Percentiles rank a stretch among this genome's conserved stretches.
These are phyloP conservation scores for Colletotrichum musae DNA, from an alignment of 2,329 filamentous ascomycete species.

Conservation along the genomic window DNA sequence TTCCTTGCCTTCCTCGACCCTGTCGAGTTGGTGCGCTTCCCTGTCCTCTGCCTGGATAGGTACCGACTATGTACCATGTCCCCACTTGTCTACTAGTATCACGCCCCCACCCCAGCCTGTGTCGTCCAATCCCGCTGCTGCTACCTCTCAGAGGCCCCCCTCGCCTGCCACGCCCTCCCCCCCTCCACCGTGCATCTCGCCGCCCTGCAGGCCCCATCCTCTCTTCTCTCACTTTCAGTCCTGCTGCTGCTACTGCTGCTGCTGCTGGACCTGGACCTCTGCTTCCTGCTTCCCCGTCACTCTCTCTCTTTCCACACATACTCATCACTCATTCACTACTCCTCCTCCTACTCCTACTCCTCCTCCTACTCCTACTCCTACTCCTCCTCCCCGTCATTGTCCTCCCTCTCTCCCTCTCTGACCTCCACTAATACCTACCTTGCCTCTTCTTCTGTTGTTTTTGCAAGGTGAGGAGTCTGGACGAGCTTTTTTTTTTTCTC, in stretches of 20 bases:
- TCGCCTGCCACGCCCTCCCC: conserved; percentile 23
- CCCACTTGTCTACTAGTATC: conserved; percentile 15
- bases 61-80: neutral
- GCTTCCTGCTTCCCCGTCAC: conserved; percentile 23
- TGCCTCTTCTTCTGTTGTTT: neutral
- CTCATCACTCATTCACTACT: conserved; percentile 25
- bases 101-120: conserved; percentile 13
- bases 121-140: conserved; percentile 24
- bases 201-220: conserved; percentile 41
- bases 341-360: neutral
- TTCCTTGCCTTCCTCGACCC: conserved; percentile 3
- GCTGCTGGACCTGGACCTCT: neutral
- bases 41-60: conserved; percentile 24
- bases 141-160: conserved; percentile 4
- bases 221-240: conserved; percentile 40
- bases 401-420: conserved; percentile 14
- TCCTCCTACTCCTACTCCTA: neutral
- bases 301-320: conserved; percentile 15
- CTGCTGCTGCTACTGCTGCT: neutral
- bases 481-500: too few species aligned
- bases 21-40: conserved; percentile 5
- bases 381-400: neutral
- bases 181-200: conserved; percentile 36
- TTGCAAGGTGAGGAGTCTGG: neutral
- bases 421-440: neutral